Evolutionary conservation across 106 monocot genomes (phyloP), one percentile per base, ranked within the genome.

Genomic region (Apostasia shenzhenica): DNA sequence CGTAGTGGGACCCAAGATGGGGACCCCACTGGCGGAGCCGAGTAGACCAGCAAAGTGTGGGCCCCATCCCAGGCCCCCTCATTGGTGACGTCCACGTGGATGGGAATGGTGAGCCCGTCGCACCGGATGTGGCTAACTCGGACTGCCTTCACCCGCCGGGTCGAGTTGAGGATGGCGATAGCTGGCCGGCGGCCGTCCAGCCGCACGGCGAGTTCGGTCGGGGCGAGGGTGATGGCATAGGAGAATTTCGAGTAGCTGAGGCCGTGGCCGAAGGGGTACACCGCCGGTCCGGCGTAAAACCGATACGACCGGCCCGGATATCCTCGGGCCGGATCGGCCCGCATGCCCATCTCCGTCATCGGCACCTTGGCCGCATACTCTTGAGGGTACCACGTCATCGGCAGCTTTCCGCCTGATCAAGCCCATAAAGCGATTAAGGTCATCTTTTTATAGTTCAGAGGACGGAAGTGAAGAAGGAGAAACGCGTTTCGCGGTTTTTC

Each of bases 351-450:
- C 43, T 87, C 75, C 3, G 87, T 88, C 95, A 95, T 95, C 1
- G 84, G 60, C 5, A 91, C 79, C 59, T 48, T 80, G 3, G 70
- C 42, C 6, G 84, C 72, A 65, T 59, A 95, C n/a, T 70, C 86
- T 57, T 85, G 75, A 1, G 90, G 86, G 66, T 95, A 95, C 95
- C 95, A 95, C 42, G 95, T 95, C 77, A 84, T 59, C 2, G 95
- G 88, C 7, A 95, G 67, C 67, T 88, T 91, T 3, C 91, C 95
- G 41, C 95, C 91, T 87, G 57, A 12, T 14, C 39, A 40, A 66
- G 5, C 55, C 7, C 13, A 8, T 10, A 52, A 6, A 26, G 26
- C 4, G 52, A 52, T 10, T 52, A 11, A 5, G 8, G 53, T 54
- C 53, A 7, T 54, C 11, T 7, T 5, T 54, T 11, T 54, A 7